Percentiles rank a stretch among this genome's conserved stretches.
phyloP scores from a whole-genome alignment of 192 early-diverging fungal genomes.

The Coemansia reversa region DNA sequence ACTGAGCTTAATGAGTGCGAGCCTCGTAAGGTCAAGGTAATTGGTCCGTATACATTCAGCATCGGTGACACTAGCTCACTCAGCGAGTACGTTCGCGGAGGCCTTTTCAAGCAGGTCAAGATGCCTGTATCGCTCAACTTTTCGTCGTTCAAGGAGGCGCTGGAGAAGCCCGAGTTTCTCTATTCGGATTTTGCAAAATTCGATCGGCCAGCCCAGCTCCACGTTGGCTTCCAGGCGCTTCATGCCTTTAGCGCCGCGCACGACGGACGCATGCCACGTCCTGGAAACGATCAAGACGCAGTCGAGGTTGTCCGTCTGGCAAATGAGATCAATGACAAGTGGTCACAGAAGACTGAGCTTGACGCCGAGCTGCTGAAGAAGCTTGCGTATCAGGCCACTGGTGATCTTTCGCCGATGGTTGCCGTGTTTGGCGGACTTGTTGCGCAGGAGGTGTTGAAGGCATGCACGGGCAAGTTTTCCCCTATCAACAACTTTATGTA shows the following conservation, averaged over 20 bases:
- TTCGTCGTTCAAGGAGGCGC: slow-evolving; percentile 69
- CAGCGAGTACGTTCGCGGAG: slow-evolving; percentile 76
- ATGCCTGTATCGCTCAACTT: slow-evolving; percentile 82
- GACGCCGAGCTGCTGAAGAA: slow-evolving; percentile 85
- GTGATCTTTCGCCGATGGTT: slow-evolving; percentile 91
- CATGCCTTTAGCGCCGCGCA: slow-evolving; percentile 68
- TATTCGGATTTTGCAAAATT: slow-evolving; percentile 97
- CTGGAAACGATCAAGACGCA: slow-evolving; percentile 85
- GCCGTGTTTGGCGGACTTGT: slow-evolving; percentile 96
- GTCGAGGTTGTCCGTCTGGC: slow-evolving; percentile 70
- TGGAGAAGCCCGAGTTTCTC: slow-evolving; percentile 79
- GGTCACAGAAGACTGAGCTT: slow-evolving; percentile 72
- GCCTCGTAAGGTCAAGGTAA: slow-evolving; percentile 79
- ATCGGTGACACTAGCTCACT: slow-evolving; percentile 87
- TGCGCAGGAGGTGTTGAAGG: slow-evolving; percentile 98
- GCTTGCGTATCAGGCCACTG: slow-evolving; percentile 83
- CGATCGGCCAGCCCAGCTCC: slow-evolving; percentile 90
- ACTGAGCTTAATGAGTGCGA: slow-evolving; percentile 75
- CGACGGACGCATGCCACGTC: slow-evolving; percentile 73
- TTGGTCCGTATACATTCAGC: slow-evolving; percentile 95
- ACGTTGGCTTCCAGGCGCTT: slow-evolving; percentile 94
- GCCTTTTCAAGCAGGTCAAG: slow-evolving; percentile 97
- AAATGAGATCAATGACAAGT: slow-evolving; percentile 69
- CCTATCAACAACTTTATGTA: slow-evolving; percentile 92
- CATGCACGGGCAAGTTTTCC: slow-evolving; percentile 94